phyloP scores from a whole-genome alignment of 352 stramenopile species.

The Phytopythium vexans region DNA sequence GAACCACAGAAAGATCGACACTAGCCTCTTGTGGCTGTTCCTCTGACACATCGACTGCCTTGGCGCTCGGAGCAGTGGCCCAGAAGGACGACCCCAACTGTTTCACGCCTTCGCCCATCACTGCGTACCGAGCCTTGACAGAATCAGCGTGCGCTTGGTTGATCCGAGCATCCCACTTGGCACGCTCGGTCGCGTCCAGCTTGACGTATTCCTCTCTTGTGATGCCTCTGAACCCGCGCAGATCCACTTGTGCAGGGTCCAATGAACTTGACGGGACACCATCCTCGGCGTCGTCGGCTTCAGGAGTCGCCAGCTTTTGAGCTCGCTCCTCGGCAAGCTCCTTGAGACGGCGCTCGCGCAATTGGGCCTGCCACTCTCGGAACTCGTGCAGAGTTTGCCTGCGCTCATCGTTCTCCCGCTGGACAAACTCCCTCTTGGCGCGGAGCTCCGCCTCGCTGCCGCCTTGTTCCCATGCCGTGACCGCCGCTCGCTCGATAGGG shows the following conservation, averaged over 20 bases:
- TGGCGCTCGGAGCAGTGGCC: conserved; percentile 11
- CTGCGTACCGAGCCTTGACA: conserved; percentile 24
- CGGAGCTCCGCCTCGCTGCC: conserved; percentile 87
- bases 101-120: conserved; percentile 42
- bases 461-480: conserved; percentile 85
- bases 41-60: not conserved
- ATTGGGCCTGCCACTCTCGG: conserved; percentile 69
- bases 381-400: conserved; percentile 68
- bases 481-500: conserved; percentile 81
- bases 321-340: conserved; percentile 52
- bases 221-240: conserved; percentile 59
- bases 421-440: conserved; percentile 72
- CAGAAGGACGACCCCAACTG: conserved; percentile 50
- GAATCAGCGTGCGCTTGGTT: conserved; percentile 43
- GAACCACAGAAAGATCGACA: too few relatives aligned
- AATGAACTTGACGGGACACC: not conserved
- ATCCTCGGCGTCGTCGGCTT: conserved; percentile 16
- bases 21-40: not conserved
- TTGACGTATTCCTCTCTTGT: conserved; percentile 58
- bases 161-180: conserved; percentile 61
- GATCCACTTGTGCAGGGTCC: conserved; percentile 15
- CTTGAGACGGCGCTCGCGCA: conserved; percentile 55
- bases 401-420: conserved; percentile 72
- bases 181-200: conserved; percentile 35
- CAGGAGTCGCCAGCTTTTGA: conserved; percentile 20